Evolutionary conservation across 179 eudicot genomes (phyloP), one percentile per base, ranked within the genome.

Genomic region (Pouteria campechiana): DNA sequence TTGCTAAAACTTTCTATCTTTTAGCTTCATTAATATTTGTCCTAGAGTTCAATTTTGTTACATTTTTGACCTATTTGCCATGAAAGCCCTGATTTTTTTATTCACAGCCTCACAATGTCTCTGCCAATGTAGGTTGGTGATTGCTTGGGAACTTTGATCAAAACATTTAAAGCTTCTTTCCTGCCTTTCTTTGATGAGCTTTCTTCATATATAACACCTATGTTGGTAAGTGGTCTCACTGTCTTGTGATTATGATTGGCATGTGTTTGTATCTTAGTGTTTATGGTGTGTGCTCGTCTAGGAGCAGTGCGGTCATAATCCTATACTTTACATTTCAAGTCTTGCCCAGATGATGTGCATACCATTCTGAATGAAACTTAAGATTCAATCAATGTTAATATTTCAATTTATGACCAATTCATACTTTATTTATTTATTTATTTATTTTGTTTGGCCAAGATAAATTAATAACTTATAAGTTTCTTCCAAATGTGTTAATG

Each of bases 161-260:
- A 92, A 74, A 92, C 88, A 32, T 92, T 77, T 46, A 92, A 92
- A 72, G 78, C 72, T 8, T 62, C 96, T n/a, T 86, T 90, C 80
- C 65, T 90, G 68, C 90, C 94, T 27, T 79, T 87, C 67, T 92
- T 92, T 75, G 99, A 92, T 60, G 96, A 87, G 54, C 56, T 92
- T 42, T 57, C 93, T 44, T 83, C 99, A 22, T 92, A 82, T 59
- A 48, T 92, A 37, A 79, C 78, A 34, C 99, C 99, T 49, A 92
- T 92, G 99, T 87, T 92, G 99, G 99, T 83, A 69, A 75, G 98
- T 69, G 3, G 16, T 29, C 47, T 46, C 35, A 32, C 17, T 3
- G 16, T 44, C 17, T 32, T 35, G 43, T 23, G 8, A 7, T 6
- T 41, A 3, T 0, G 19, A 37, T 13, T 28, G 41, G 37, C 13